Percentiles rank a stretch among this genome's conserved stretches.
These are phyloP conservation scores for Coemansia sp. DNA, from an alignment of 192 early-diverging fungal genomes.

Conservation along the genomic window DNA sequence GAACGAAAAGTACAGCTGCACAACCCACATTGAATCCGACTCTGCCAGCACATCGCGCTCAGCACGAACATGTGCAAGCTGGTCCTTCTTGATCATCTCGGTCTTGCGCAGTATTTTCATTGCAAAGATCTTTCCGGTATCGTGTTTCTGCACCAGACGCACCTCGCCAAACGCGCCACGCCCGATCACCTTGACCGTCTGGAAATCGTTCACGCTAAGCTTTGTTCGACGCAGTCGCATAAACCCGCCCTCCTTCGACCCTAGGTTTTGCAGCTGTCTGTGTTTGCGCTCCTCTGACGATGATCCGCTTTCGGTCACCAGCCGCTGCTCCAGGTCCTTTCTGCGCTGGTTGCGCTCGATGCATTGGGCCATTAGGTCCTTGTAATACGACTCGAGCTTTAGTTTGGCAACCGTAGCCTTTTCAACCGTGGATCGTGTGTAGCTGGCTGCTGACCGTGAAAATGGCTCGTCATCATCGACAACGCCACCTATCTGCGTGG, in stretches of 20 bases:
- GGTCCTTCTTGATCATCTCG: constrained; percentile 99
- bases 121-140: constrained; percentile 97
- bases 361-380: constrained; percentile 82
- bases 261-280: constrained; percentile 74
- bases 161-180: constrained; percentile 99
- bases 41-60: constrained; percentile 98
- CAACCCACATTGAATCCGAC: constrained; percentile 95
- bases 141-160: constrained; percentile 91
- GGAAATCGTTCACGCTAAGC: constrained; percentile 88
- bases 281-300: constrained; percentile 81
- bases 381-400: constrained; percentile 93
- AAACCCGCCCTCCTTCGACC: constrained; percentile 91
- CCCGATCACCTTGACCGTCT: constrained; percentile 97
- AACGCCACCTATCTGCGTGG: constrained; percentile 3
- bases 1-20: constrained; percentile 97
- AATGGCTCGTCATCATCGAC: constrained; percentile 57
- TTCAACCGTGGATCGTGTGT: constrained; percentile 80
- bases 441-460: constrained; percentile 72
- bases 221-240: constrained; percentile 87
- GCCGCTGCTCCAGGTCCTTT: constrained; percentile 75
- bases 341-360: constrained; percentile 80
- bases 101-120: constrained; percentile 96
- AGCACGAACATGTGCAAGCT: constrained; percentile 96
- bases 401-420: constrained; percentile 87
- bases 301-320: constrained; percentile 73